Evolutionary conservation across 202 grass and related monocot species (phyloP), one percentile per base, ranked within the genome.

Genomic region (Tripidium arundinaceum): DNA sequence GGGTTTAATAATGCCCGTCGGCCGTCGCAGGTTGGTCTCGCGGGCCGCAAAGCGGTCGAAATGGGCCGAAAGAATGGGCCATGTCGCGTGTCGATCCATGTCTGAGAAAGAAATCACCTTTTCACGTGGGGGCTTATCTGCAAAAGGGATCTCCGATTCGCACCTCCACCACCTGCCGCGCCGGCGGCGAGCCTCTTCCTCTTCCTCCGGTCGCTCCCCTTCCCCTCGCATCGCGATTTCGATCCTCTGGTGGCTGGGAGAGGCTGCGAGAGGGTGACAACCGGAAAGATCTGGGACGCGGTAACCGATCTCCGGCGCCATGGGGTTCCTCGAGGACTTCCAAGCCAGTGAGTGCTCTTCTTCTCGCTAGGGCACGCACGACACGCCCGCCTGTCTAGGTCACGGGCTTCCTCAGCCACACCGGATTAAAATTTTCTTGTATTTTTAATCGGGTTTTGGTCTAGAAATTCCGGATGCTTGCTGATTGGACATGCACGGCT

Each of bases 321-420:
- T 93, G 91, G 88, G 88, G 31, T 93, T 93, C 86, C 83, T 93
- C 72, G 88, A 90, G 45, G 91, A 94, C 70, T 91, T 94, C 83
- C 85, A 88, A 81, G 88, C 91, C 55, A 94, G 91, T 94, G 71
- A 90, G 83, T 77, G 12, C 19, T 75, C 74, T 81, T 66, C 31
- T 37, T 36, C 41, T 18, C 73, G 22, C 76, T 88, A 79, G 72
- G 85, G 77, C 85, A 65, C 73, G 62, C 24, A 16, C 67, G 24
- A 54, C 8, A 22, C 50, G 11, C 68, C 7, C 6, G 2, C 81
- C 38, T 21, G 27, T 62, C 47, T 79, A 55, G 77, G 7, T 65
- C 45, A 19, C 22, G 21, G 15, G 40, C 31, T 42, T 73, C 42
- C 79, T 68, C 10, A 11, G 65, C 21, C 43, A 7, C 63, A 36